A percentile compares a stretch with the other conserved stretches of the same genome.
phyloP scores from a whole-genome alignment of 2,329 filamentous ascomycete species.

The Pseudogymnoascus sp. region DNA sequence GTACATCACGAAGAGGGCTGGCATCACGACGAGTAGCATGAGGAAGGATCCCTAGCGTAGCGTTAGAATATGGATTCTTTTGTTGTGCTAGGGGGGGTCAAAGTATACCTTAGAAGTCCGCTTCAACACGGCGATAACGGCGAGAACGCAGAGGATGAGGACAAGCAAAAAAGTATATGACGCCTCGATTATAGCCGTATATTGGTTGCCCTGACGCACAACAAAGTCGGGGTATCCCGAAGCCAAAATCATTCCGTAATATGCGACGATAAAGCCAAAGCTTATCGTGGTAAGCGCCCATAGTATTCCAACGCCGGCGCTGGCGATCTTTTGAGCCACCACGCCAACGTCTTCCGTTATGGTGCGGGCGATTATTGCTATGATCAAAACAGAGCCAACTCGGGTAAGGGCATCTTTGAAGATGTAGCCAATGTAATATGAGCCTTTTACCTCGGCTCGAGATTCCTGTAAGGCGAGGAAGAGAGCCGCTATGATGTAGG shows the following conservation, averaged over 20 bases:
- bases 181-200: background rate
- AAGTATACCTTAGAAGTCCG: background rate
- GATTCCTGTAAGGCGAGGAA: background rate
- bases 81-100: background rate
- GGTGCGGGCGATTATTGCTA: background rate
- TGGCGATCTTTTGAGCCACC: background rate
- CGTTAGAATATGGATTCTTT: background rate
- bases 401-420: background rate
- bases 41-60: background rate
- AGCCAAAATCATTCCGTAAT: background rate
- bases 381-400: background rate
- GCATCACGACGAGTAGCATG: background rate
- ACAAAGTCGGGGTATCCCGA: background rate
- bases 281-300: background rate
- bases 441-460: background rate
- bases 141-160: background rate
- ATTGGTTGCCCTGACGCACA: background rate
- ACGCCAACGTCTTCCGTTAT: background rate
- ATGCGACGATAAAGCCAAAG: background rate
- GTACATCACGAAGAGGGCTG: background rate
- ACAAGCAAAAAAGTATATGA: background rate
- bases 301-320: background rate
- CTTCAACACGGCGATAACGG: background rate
- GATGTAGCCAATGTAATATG: background rate
- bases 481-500: background rate